Conservation (phyloP, 257 asterid genomes). For the Petrea volubilis region DNA sequence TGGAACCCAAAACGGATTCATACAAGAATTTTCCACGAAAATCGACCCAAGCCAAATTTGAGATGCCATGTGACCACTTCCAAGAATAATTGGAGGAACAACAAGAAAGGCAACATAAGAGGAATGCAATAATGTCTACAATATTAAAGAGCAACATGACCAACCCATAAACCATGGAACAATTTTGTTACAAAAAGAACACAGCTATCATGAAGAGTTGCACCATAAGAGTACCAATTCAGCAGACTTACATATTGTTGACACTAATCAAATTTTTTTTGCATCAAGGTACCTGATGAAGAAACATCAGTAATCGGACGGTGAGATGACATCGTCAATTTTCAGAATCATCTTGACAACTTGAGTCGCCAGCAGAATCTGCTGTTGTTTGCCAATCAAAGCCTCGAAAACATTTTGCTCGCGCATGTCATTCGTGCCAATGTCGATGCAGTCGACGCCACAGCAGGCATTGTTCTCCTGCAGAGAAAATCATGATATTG, state of each 20-base stretch:
- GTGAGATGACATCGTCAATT: slow-evolving; percentile 82
- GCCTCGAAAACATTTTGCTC: slow-evolving; percentile 88
- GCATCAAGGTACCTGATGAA: slow-evolving; percentile 18
- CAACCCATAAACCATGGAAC: not conserved
- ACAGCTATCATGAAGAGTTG: not conserved
- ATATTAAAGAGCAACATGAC: not conserved
- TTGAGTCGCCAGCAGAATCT: slow-evolving; percentile 79
- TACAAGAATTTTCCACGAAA: no score
- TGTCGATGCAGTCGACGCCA: slow-evolving; percentile 87
- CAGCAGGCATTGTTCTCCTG: slow-evolving; percentile 73
- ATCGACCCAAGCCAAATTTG: no score
- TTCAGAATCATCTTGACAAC: slow-evolving; percentile 89
- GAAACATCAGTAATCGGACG: slow-evolving; percentile 60
- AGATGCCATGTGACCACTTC: no score
- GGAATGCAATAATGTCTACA: not conserved
- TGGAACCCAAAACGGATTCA: no score
- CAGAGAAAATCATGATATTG: not conserved
- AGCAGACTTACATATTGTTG: slow-evolving; percentile 8
- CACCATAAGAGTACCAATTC: slow-evolving; percentile 8
- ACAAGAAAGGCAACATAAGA: not conserved
- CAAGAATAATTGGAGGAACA: no score
- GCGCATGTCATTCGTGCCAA: slow-evolving; percentile 86
- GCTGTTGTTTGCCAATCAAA: slow-evolving; percentile 87
- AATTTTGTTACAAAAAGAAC: slow-evolving; percentile 7
- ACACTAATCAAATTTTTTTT: not conserved